phyloP scores from a whole-genome alignment of 164 flowering plant genomes.

The Cinnamomum micranthum region DNA sequence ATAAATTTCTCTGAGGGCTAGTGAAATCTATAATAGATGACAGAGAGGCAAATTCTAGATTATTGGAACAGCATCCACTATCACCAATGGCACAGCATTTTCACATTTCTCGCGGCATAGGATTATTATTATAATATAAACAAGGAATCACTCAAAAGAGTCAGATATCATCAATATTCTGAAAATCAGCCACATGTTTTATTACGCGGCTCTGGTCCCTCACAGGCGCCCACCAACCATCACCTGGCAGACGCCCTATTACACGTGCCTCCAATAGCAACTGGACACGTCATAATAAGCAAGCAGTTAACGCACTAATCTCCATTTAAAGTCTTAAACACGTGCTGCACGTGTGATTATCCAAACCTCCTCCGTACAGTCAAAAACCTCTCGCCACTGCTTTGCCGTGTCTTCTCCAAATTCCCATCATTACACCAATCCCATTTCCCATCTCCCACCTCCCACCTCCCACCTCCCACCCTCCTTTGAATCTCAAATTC shows the following conservation, averaged over 20 bases:
- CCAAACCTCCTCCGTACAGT: not conserved
- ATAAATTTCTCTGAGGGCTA: too few species aligned
- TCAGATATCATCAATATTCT: too few species aligned
- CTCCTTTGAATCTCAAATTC: not conserved
- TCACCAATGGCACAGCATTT: too few species aligned
- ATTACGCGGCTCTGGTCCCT: not conserved
- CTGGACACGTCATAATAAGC: not conserved
- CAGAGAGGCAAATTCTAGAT: too few species aligned
- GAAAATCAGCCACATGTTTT: not conserved
- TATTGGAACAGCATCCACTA: too few species aligned
- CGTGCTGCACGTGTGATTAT: slow-evolving; percentile 3
- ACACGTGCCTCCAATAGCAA: not conserved
- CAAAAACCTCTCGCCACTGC: not conserved
- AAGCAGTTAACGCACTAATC: not conserved
- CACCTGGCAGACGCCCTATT: not conserved
- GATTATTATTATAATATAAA: too few species aligned
- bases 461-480: not conserved
- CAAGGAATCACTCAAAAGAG: too few species aligned
- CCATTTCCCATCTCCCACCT: not conserved
- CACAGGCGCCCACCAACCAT: not conserved
- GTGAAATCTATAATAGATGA: too few species aligned
- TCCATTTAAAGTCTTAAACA: not conserved
- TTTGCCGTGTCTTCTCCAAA: not conserved
- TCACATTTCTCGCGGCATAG: too few species aligned
- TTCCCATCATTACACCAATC: not conserved